Percentiles rank a stretch among this genome's conserved stretches.
These are phyloP conservation scores for Xylariaceae sp. DNA, from an alignment of 2,329 filamentous ascomycete genomes.

Conservation along the genomic window DNA sequence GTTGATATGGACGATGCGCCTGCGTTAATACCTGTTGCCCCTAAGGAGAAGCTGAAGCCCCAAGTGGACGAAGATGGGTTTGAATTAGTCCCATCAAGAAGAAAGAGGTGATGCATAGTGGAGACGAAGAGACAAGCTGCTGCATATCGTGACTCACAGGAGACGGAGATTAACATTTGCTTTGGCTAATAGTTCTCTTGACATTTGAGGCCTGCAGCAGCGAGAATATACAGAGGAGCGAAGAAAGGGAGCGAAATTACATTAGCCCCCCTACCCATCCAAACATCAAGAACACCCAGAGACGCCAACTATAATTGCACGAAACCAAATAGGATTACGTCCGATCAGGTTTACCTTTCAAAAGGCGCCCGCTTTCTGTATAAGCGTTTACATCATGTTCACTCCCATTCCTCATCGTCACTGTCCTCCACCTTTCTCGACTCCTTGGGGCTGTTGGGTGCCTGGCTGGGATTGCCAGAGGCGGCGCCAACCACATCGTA, in stretches of 20 bases:
- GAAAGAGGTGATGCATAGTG: conserved; percentile 57
- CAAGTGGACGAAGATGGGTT: conserved; percentile 85
- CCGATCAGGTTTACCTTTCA: conserved; percentile 4
- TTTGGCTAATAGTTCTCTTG: not conserved
- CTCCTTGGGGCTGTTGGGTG: conserved; percentile 71
- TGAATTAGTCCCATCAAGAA: conserved; percentile 73
- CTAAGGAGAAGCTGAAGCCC: conserved; percentile 70
- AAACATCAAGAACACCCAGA: conserved; percentile 25
- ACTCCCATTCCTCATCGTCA: conserved; percentile 45
- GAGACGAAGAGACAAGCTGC: conserved; percentile 6
- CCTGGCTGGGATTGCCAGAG: conserved; percentile 78
- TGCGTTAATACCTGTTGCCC: conserved; percentile 56
- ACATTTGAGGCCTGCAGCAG: conserved; percentile 16
- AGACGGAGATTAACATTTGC: not conserved
- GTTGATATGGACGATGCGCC: conserved; percentile 76
- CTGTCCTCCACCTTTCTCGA: conserved; percentile 62
- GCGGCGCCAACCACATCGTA: conserved; percentile 89
- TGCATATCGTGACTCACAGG: not conserved
- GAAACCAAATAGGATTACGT: conserved; percentile 15
- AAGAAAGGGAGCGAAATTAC: conserved; percentile 12
- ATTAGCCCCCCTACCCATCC: conserved; percentile 20
- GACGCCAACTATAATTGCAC: conserved; percentile 25
- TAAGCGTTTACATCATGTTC: conserved; percentile 12
- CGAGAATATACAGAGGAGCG: conserved; percentile 38
- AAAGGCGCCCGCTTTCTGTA: not conserved